Conservation (phyloP, 2,329 filamentous ascomycete genomes). For the Knufia fluminis region DNA sequence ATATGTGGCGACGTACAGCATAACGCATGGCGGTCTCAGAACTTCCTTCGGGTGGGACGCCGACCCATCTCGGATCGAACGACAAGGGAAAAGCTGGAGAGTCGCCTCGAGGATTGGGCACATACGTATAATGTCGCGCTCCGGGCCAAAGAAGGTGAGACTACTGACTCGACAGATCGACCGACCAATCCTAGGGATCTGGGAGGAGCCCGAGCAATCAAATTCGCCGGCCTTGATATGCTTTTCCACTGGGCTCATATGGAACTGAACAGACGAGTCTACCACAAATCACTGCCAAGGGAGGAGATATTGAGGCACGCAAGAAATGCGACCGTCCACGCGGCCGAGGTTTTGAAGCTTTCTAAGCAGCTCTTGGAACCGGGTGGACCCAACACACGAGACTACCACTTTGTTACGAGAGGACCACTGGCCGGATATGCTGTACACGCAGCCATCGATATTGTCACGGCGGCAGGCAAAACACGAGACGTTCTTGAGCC, state of each 20-base stretch:
- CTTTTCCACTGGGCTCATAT: constrained; percentile 19
- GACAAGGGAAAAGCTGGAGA: not conserved
- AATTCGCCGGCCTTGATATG: constrained; percentile 12
- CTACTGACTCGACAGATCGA: not conserved
- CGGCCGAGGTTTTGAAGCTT: constrained; percentile 13
- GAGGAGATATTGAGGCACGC: constrained; percentile 10
- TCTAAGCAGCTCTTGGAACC: constrained; percentile 15
- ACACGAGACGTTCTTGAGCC: constrained; percentile 40
- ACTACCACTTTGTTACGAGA: constrained; percentile 32
- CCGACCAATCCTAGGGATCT: not conserved
- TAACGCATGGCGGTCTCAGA: constrained; percentile 1
- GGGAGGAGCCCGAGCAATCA: not conserved
- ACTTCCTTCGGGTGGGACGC: not conserved
- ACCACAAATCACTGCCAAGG: constrained; percentile 10
- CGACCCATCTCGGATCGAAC: not conserved
- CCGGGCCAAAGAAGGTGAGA: not conserved
- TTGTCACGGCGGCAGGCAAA: constrained; percentile 52
- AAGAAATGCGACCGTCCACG: constrained; percentile 14
- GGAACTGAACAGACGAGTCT: constrained; percentile 18
- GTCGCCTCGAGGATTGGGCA: not conserved
- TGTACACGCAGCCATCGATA: constrained; percentile 56
- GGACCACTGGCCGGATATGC: constrained; percentile 56
- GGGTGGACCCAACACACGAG: constrained; percentile 8
- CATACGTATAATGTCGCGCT: not conserved
- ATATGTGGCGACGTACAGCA: constrained; percentile 16